Percentiles rank a stretch among this genome's conserved stretches.
Evolutionary conservation across 176 grass and related monocot genomes (phyloP).

Genomic region (Typha latifolia): DNA sequence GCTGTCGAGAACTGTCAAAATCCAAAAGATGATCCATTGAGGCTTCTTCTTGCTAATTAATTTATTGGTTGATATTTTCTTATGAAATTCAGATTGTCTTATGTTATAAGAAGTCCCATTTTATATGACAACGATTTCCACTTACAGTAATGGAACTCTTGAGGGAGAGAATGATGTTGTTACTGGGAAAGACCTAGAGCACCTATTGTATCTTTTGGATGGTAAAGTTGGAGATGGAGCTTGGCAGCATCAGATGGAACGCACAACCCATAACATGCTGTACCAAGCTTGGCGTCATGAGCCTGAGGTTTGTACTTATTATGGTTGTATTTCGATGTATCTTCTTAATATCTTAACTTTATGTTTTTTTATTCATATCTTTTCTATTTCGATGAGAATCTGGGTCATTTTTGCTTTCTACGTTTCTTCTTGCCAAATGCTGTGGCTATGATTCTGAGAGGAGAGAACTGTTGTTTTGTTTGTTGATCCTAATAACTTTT

Average conservation of each 20-base stretch:
- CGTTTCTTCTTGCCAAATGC: background rate
- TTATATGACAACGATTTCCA: background rate
- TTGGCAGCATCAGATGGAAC: slow-evolving; percentile 92
- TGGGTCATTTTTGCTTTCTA: background rate
- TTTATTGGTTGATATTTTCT: background rate
- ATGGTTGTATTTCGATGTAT: no score
- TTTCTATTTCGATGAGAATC: background rate
- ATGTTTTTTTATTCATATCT: background rate
- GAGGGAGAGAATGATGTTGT: slow-evolving; percentile 45
- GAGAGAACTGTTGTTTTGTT: background rate
- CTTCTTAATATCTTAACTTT: no score
- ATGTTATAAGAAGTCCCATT: background rate
- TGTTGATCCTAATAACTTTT: no score
- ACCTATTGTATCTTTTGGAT: slow-evolving; percentile 77
- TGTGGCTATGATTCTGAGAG: background rate
- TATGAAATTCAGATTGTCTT: background rate
- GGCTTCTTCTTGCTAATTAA: background rate
- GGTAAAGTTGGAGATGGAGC: slow-evolving; percentile 52
- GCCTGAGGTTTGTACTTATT: slow-evolving; percentile 53
- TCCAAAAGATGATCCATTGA: no score
- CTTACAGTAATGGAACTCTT: slow-evolving; percentile 29
- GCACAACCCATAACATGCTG: slow-evolving; percentile 78
- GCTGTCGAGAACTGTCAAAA: no score
- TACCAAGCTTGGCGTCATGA: slow-evolving; percentile 94
- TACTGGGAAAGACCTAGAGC: slow-evolving; percentile 69